A percentile compares a stretch with the other conserved stretches of the same genome.
phyloP scores from a whole-genome alignment of 2,329 filamentous ascomycete genomes.

The Fusarium keratoplasticum region DNA sequence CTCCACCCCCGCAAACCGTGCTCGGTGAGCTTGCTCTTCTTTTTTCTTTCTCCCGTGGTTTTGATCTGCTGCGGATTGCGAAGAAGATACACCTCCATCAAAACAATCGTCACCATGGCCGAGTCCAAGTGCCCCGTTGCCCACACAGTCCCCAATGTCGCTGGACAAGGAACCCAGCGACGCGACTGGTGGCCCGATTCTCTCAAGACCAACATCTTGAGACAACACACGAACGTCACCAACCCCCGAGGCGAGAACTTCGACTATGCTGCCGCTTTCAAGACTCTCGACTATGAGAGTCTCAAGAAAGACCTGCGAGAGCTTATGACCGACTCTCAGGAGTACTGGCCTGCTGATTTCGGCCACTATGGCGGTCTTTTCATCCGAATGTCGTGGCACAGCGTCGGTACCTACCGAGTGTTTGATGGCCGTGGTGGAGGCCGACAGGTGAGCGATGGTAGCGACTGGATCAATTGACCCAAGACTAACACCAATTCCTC shows the following conservation, averaged over 20 bases:
- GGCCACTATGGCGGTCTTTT: constrained; percentile 86
- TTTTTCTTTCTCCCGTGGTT: constrained; percentile 14
- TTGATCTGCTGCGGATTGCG: constrained; percentile 3
- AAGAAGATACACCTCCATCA: not conserved
- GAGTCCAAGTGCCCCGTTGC: constrained; percentile 30
- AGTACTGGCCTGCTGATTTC: constrained; percentile 86
- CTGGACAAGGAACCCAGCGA: constrained; percentile 27
- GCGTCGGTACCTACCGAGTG: constrained; percentile 81
- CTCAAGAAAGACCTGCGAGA: constrained; percentile 78
- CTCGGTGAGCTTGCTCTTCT: constrained; percentile 24
- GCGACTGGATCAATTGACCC: not conserved
- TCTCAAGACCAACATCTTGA: constrained; percentile 35
- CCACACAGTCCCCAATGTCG: constrained; percentile 27
- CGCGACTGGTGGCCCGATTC: constrained; percentile 33
- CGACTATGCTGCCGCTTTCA: constrained; percentile 30
- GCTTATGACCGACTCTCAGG: constrained; percentile 82
- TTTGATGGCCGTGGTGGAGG: constrained; percentile 80
- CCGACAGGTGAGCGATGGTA: constrained; percentile 58
- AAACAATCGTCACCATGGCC: constrained; percentile 16
- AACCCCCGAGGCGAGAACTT: constrained; percentile 34
- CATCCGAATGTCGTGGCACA: constrained; percentile 85
- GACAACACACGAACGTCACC: constrained; percentile 24
- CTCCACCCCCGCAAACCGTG: constrained; percentile 37
- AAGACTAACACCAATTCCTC: not conserved
- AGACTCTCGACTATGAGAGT: constrained; percentile 52